These are phyloP conservation scores for Penicillium cataractarum DNA, from an alignment of 495 filamentous ascomycete genomes.

Conservation along the genomic window DNA sequence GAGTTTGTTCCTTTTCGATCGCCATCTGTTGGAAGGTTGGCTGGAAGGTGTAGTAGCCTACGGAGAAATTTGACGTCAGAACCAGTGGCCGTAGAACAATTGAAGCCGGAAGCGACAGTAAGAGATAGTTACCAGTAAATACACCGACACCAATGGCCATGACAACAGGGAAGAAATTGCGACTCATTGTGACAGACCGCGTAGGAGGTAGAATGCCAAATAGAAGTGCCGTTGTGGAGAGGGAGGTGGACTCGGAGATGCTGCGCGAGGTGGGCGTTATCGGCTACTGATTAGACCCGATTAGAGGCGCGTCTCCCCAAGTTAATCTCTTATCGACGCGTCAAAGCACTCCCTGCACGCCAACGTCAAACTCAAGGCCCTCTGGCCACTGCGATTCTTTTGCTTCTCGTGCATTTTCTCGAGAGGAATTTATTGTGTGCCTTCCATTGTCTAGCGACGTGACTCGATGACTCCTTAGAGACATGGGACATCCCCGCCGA, in stretches of 20 bases:
- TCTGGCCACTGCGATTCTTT: background rate
- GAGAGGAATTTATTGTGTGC: background rate
- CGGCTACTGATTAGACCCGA: constrained; percentile 18
- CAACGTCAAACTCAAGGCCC: background rate
- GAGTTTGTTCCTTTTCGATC: constrained; percentile 17
- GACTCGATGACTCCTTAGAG: constrained; percentile 39
- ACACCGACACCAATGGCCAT: constrained; percentile 48
- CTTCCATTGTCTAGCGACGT: background rate
- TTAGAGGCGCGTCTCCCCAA: constrained; percentile 25
- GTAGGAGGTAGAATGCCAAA: background rate
- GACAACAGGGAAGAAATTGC: constrained; percentile 42
- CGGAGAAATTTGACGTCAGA: constrained; percentile 26
- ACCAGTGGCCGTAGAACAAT: background rate
- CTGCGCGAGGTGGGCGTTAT: constrained; percentile 23
- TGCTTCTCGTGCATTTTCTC: constrained; percentile 2
- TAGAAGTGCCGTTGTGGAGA: constrained; percentile 10
- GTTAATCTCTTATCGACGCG: constrained; percentile 39
- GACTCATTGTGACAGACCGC: constrained; percentile 38
- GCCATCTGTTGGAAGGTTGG: constrained; percentile 32
- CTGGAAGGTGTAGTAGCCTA: constrained; percentile 39
- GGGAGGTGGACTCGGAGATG: constrained; percentile 17
- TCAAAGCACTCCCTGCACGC: constrained; percentile 18
- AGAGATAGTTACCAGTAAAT: constrained; percentile 35
- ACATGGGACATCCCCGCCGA: constrained; percentile 46
- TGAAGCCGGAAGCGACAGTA: too few relatives aligned